Conservation (phyloP, 202 grass and related monocot species). For the Brachypodium distachyon region DNA sequence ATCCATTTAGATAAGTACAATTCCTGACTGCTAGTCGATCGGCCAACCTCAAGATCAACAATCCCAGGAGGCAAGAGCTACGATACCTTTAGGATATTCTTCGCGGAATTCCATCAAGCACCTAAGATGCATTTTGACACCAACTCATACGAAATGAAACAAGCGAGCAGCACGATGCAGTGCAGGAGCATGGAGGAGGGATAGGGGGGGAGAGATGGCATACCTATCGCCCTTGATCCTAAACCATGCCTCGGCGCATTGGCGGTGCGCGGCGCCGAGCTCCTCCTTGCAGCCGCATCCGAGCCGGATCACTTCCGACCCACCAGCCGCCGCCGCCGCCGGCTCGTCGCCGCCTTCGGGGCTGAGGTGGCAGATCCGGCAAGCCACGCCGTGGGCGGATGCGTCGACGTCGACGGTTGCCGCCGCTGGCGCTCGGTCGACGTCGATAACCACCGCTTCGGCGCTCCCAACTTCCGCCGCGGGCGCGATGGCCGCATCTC, state of each 20-base stretch:
- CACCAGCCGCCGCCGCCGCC: not conserved
- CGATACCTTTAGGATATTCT: not conserved
- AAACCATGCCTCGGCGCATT: slow-evolving; percentile 81
- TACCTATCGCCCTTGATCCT: slow-evolving; percentile 69
- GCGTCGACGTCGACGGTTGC: not conserved
- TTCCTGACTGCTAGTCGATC: not conserved
- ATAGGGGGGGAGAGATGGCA: not conserved
- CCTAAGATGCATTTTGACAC: not conserved
- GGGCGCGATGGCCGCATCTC: slow-evolving; percentile 21
- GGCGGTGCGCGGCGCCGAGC: slow-evolving; percentile 49
- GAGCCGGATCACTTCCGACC: slow-evolving; percentile 46
- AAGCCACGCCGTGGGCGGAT: not conserved
- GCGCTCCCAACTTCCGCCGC: not conserved
- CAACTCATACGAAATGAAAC: not conserved
- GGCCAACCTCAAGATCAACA: not conserved
- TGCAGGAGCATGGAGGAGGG: not conserved
- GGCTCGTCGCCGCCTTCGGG: not conserved
- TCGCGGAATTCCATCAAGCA: not conserved
- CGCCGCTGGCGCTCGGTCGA: not conserved
- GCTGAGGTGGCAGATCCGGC: slow-evolving; percentile 72
- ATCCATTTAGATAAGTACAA: not conserved
- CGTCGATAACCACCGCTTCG: slow-evolving; percentile 11
- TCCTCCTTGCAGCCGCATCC: slow-evolving; percentile 73
- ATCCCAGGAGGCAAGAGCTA: not conserved
- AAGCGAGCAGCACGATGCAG: not conserved